Percentiles rank a stretch among this genome's conserved stretches.
Conservation (phyloP, 441 rosid species). For the Adansonia gregorii region DNA sequence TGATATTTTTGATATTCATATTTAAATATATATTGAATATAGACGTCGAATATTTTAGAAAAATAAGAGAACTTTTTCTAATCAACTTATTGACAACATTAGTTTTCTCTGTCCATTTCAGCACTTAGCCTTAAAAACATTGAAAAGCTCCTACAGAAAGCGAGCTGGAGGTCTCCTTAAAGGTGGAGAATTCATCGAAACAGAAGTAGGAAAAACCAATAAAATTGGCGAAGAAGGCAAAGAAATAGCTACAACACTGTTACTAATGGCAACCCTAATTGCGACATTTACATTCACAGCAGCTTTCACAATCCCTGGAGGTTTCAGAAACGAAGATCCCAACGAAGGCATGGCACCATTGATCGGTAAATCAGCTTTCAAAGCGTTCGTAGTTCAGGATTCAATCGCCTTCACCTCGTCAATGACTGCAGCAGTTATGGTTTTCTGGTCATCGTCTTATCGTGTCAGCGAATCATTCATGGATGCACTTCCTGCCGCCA, state of each 20-base stretch:
- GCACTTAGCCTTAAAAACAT: constrained; percentile 14
- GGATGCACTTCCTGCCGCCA: constrained; percentile 13
- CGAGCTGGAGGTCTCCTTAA: constrained; percentile 14
- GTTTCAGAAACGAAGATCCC: not conserved
- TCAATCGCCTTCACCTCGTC: constrained; percentile 12
- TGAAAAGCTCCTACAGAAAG: not conserved
- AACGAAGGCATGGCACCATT: not conserved
- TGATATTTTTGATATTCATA: too few relatives aligned
- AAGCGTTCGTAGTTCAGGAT: not conserved
- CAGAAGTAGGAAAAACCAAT: not conserved
- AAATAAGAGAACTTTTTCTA: too few relatives aligned
- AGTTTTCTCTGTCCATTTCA: not conserved
- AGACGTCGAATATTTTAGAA: too few relatives aligned
- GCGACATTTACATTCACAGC: constrained; percentile 15
- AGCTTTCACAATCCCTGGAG: constrained; percentile 16
- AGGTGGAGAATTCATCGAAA: not conserved
- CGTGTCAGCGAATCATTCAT: constrained; percentile 6
- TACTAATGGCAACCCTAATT: constrained; percentile 6
- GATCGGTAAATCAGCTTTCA: not conserved
- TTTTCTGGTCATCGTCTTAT: constrained; percentile 9
- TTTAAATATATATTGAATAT: too few relatives aligned
- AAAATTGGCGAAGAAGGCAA: not conserved
- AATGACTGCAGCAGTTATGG: constrained; percentile 11
- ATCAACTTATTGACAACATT: not conserved
- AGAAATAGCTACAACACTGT: not conserved